A percentile compares a stretch with the other conserved stretches of the same genome.
phyloP scores from a whole-genome alignment of 2,329 filamentous ascomycete species.

The Penicillium sp. region DNA sequence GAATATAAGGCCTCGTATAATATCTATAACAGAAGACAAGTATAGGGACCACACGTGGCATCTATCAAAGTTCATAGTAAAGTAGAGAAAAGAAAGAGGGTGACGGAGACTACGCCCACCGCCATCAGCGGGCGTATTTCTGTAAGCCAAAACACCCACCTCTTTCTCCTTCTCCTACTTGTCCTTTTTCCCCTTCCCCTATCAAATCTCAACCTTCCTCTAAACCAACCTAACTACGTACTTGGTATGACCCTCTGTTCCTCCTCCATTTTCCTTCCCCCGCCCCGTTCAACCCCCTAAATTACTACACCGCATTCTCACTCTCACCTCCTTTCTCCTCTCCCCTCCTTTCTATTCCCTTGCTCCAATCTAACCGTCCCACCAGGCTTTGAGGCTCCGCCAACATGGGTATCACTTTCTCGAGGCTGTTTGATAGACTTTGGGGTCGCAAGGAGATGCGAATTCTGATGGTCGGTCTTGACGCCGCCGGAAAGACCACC shows the following conservation, averaged over 20 bases:
- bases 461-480: slow-evolving; percentile 99
- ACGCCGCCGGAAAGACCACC: slow-evolving; percentile 99
- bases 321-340: slow-evolving; percentile 12
- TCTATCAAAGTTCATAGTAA: background rate
- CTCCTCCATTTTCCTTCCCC: background rate
- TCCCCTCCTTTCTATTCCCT: slow-evolving; percentile 10
- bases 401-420: slow-evolving; percentile 97
- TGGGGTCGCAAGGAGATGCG: slow-evolving; percentile 99
- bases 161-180: slow-evolving; percentile 11
- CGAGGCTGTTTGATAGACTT: slow-evolving; percentile 91
- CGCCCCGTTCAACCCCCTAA: background rate
- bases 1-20: background rate
- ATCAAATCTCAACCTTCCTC: slow-evolving; percentile 1
- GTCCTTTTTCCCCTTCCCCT: slow-evolving; percentile 3
- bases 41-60: background rate
- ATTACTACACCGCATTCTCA: slow-evolving; percentile 7
- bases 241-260: background rate
- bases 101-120: slow-evolving; percentile 38
- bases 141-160: slow-evolving; percentile 29
- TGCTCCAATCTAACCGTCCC: slow-evolving; percentile 10
- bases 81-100: slow-evolving; percentile 13
- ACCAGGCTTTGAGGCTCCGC: slow-evolving; percentile 30
- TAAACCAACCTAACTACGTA: slow-evolving; percentile 1
- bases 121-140: slow-evolving; percentile 32
- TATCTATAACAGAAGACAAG: background rate